Conservation (phyloP, 768 basidiomycete genomes). For the Hericium alpestre region DNA sequence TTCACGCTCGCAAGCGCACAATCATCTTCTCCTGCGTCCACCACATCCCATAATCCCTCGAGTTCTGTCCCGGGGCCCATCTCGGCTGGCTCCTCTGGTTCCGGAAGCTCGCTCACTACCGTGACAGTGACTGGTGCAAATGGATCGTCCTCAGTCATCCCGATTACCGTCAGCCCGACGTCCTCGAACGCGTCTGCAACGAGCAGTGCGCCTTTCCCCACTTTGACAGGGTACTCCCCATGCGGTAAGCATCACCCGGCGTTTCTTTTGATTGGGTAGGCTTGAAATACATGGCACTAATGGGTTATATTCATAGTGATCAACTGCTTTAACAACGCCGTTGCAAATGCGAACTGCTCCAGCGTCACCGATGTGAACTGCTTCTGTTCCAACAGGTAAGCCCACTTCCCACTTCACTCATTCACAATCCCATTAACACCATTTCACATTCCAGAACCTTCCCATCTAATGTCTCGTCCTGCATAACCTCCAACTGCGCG, state of each 20-base stretch:
- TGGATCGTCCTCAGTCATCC: constrained; percentile 10
- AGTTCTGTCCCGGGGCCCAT: background rate
- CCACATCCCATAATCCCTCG: background rate
- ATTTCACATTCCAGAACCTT: constrained; percentile 21
- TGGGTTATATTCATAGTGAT: constrained; percentile 24
- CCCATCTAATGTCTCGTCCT: constrained; percentile 25
- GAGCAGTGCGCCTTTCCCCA: constrained; percentile 6
- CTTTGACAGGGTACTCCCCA: constrained; percentile 1
- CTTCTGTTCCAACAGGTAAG: constrained; percentile 32
- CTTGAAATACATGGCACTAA: too few relatives aligned
- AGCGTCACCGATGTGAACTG: constrained; percentile 39
- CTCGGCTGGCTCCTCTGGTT: background rate
- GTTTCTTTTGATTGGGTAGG: too few relatives aligned
- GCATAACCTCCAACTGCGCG: constrained; percentile 28
- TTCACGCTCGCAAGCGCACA: background rate
- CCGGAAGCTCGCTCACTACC: constrained; percentile 2
- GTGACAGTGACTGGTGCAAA: constrained; percentile 9
- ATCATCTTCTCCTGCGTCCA: background rate
- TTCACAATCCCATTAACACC: background rate
- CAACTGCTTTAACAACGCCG: constrained; percentile 31
- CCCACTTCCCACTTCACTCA: background rate
- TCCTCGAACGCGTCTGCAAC: background rate
- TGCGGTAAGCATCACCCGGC: constrained; percentile 4
- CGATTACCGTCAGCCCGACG: constrained; percentile 7
- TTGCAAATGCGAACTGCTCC: constrained; percentile 29